These are phyloP conservation scores for Pelagophyceae sp. DNA, from an alignment of 352 stramenopile species.

Conservation along the genomic window DNA sequence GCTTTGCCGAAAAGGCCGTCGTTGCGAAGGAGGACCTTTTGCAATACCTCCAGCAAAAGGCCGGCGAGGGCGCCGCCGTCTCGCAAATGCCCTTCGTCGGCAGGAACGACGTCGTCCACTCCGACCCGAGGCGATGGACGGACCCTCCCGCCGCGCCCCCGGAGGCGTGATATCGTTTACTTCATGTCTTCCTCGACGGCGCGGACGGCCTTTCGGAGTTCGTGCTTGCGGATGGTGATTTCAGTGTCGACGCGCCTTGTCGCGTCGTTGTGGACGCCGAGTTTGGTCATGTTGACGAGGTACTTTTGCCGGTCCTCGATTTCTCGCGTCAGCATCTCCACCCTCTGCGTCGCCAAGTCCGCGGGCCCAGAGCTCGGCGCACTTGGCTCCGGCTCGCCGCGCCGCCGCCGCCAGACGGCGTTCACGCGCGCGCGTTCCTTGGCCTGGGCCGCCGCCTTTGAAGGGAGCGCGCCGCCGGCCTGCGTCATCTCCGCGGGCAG, in stretches of 20 bases:
- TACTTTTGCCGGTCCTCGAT: not conserved
- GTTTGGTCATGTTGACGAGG: not conserved
- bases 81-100: too few relatives aligned
- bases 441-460: conserved; percentile 18
- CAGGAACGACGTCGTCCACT: too few relatives aligned
- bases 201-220: not conserved
- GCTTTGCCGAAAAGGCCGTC: too few relatives aligned
- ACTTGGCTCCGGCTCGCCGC: not conserved
- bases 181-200: too few relatives aligned
- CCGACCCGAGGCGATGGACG: too few relatives aligned
- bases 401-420: conserved; percentile 13
- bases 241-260: not conserved
- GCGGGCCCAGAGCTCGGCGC: too few relatives aligned
- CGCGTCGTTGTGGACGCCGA: not conserved
- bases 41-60: too few relatives aligned
- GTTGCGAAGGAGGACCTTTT: too few relatives aligned
- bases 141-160: too few relatives aligned
- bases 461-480: conserved; percentile 18
- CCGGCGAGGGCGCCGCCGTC: too few relatives aligned
- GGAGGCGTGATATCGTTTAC: too few relatives aligned
- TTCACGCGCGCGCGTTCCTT: conserved; percentile 22
- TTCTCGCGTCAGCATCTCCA: not conserved
- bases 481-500: conserved; percentile 28
- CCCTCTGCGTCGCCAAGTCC: not conserved
- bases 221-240: not conserved